A percentile compares a stretch with the other conserved stretches of the same genome.
Conservation (phyloP, 176 grass and related monocot species). For the Dendrocalamus sinicus region DNA sequence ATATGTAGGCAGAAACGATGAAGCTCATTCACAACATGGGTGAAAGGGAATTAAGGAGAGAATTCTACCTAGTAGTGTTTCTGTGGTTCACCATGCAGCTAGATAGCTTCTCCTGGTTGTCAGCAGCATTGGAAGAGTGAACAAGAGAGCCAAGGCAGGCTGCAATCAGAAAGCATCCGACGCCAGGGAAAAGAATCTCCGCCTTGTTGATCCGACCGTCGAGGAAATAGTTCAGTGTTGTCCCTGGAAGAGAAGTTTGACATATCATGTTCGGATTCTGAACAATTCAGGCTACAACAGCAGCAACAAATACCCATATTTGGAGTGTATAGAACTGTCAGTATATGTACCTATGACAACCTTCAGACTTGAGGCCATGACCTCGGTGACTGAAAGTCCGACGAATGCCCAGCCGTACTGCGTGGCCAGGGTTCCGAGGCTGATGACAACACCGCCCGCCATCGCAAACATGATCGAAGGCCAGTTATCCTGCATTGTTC, state of each 20-base stretch:
- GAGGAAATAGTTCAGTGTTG: slow-evolving; percentile 90
- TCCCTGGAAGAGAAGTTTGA: slow-evolving; percentile 49
- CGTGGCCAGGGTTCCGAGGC: slow-evolving; percentile 85
- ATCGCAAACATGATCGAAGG: slow-evolving; percentile 80
- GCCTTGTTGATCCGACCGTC: slow-evolving; percentile 88
- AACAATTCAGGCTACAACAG: neutral
- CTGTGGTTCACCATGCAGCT: slow-evolving; percentile 39
- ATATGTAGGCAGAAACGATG: neutral
- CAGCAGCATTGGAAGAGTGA: slow-evolving; percentile 85
- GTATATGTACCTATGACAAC: slow-evolving; percentile 79
- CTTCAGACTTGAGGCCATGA: slow-evolving; percentile 86
- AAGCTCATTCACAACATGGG: neutral
- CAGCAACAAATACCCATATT: neutral
- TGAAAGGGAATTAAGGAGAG: neutral
- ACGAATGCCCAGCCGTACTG: slow-evolving; percentile 96
- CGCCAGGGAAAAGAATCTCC: slow-evolving; percentile 86
- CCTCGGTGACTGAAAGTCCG: slow-evolving; percentile 83
- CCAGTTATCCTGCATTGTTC: slow-evolving; percentile 72
- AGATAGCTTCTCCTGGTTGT: slow-evolving; percentile 83
- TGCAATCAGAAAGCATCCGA: slow-evolving; percentile 84
- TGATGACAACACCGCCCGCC: slow-evolving; percentile 72
- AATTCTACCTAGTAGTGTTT: slow-evolving; percentile 38
- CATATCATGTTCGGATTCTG: neutral
- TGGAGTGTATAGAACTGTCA: neutral
- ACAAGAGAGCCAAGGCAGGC: slow-evolving; percentile 86